phyloP scores from a whole-genome alignment of 73 alveolate genomes.

The Paramecium octaurelia region DNA sequence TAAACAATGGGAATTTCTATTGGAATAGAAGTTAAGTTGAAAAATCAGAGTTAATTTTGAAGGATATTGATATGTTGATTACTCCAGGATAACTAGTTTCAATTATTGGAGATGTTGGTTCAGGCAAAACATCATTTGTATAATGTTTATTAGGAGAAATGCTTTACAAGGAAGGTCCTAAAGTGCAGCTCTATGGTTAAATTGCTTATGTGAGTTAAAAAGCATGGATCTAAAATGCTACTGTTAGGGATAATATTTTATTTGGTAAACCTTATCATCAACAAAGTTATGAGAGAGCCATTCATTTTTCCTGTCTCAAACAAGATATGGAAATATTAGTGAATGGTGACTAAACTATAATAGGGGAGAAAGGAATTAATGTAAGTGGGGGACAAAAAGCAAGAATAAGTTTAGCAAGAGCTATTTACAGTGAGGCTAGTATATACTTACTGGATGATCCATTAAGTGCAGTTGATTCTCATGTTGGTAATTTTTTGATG shows the following conservation, averaged over 20 bases:
- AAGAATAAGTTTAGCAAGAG: slow-evolving; percentile 95
- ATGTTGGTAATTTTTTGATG: slow-evolving; percentile 84
- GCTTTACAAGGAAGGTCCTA: slow-evolving; percentile 32
- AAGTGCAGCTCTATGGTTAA: slow-evolving; percentile 26
- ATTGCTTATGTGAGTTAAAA: slow-evolving; percentile 86
- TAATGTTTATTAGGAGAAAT: slow-evolving; percentile 68
- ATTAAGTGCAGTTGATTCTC: slow-evolving; percentile 86
- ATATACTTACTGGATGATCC: slow-evolving; percentile 91
- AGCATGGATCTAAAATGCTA: slow-evolving; percentile 91
- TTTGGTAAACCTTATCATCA: slow-evolving; percentile 79
- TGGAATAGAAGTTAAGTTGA: neutral
- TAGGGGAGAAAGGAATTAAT: slow-evolving; percentile 97
- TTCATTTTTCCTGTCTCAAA: slow-evolving; percentile 73
- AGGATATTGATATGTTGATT: slow-evolving; percentile 55
- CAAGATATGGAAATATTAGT: slow-evolving; percentile 86
- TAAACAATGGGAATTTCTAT: neutral
- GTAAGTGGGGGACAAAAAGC: slow-evolving; percentile 97
- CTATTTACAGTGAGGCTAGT: slow-evolving; percentile 87
- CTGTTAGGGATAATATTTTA: slow-evolving; percentile 88
- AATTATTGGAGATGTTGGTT: slow-evolving; percentile 75
- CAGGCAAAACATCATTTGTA: slow-evolving; percentile 72
- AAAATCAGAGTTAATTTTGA: slow-evolving; percentile 8
- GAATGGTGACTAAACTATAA: slow-evolving; percentile 93
- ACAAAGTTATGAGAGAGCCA: slow-evolving; percentile 74
- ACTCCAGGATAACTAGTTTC: slow-evolving; percentile 65